Evolutionary conservation across 495 filamentous ascomycete genomes (phyloP), one percentile per base, ranked within the genome.

Genomic region (Stereocaulon alpinum): DNA sequence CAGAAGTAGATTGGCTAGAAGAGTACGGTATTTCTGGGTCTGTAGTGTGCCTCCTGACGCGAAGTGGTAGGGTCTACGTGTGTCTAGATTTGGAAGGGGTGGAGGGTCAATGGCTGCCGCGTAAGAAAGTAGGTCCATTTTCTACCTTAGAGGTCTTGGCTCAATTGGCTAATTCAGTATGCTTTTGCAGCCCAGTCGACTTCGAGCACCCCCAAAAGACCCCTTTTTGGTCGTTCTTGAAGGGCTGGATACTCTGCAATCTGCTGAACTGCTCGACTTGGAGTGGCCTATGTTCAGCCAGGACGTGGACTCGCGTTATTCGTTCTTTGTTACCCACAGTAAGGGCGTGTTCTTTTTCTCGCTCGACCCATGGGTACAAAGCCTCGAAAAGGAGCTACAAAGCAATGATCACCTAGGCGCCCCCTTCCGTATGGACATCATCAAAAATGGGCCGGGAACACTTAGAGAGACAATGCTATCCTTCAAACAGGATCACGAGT

Each of bases 31-130:
- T 90, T 12, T 89, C 89, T 2, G 77, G 85, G 14, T 80, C 85
- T 1, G 73, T 92, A 22, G 71, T 96, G 40, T 94, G 88, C 68
- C 70, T 95, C 1, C 74, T 88, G 5, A 88, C 86, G 5, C 84
- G 79, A 37, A 85, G 78, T 62, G 87, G 87, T 22, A 80, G 86
- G 63, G 74, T 94, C 18, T 83, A 89, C 57, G 71, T 94, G 22
- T 94, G 86, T 66, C 75, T 96, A 18, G 88, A 93, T 65, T 67
- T 90, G 3, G 84, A 90, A 37, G 87, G 86, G 0, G 80, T 94
- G 1, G 83, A 91, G 69, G 90, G 86, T 10, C 83, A 89, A 66
- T 96, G 91, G 91, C 79, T 95, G 11, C 88, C 89, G 3, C 83
- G 24, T 64, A 70, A 62, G 63, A 76, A 68, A 71, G 71, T 52